Evolutionary conservation across 495 filamentous ascomycete species (phyloP).

Genomic region (Massariosphaeria phaeospora): DNA sequence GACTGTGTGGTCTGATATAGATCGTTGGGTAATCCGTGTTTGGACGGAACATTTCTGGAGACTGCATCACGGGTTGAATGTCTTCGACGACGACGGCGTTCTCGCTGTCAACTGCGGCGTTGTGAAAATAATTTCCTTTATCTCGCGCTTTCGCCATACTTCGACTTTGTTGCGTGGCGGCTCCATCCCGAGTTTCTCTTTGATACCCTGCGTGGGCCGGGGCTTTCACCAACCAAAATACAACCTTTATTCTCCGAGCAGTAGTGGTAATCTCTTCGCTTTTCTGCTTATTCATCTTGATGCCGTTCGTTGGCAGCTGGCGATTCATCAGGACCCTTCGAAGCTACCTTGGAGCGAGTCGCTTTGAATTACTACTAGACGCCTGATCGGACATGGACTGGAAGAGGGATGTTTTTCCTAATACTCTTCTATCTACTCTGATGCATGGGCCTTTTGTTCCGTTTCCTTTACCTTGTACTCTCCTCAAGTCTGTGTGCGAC

Average conservation of each 20-base stretch:
- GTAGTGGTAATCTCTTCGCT: conserved; percentile 8
- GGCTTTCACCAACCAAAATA: conserved; percentile 23
- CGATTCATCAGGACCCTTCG: neutral
- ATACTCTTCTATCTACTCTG: conserved; percentile 10
- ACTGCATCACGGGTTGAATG: conserved; percentile 29
- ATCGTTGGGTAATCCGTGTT: neutral
- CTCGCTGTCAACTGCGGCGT: conserved; percentile 29
- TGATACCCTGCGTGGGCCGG: conserved; percentile 34
- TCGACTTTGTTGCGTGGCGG: conserved; percentile 12
- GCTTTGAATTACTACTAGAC: conserved; percentile 11
- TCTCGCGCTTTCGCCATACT: conserved; percentile 11
- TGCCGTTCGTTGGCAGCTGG: neutral
- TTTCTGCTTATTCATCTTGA: conserved; percentile 11
- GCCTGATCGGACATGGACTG: neutral
- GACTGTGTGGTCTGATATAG: conserved; percentile 95
- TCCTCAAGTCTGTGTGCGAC: conserved; percentile 8
- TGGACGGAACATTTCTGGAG: conserved; percentile 1
- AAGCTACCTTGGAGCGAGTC: neutral
- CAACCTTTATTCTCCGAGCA: conserved; percentile 1
- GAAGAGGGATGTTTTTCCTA: neutral
- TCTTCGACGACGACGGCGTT: conserved; percentile 20
- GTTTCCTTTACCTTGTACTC: conserved; percentile 1
- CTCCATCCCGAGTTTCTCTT: conserved; percentile 20
- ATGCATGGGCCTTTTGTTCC: neutral
- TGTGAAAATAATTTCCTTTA: conserved; percentile 32